phyloP scores from a whole-genome alignment of 345 rosid genomes.

The Bretschneidera sinensis region DNA sequence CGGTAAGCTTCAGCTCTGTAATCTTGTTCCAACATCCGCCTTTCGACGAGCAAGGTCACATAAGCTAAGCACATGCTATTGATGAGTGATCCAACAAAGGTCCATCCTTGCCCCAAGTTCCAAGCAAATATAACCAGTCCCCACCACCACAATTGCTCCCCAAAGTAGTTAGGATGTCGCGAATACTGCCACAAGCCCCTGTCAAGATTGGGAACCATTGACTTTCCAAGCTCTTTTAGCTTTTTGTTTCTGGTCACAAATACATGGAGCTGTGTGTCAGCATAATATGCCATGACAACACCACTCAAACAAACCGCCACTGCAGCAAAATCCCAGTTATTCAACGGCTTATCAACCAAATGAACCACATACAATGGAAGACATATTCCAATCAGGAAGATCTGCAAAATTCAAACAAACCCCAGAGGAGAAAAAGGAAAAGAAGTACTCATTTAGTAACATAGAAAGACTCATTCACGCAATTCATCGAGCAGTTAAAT shows the following conservation, averaged over 20 bases:
- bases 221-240: constrained; percentile 72
- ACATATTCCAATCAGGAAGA: constrained; percentile 73
- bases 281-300: constrained; percentile 59
- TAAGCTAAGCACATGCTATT: constrained; percentile 76
- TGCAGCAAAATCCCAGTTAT: constrained; percentile 62
- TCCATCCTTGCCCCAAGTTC: constrained; percentile 82
- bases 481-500: constrained; percentile 33
- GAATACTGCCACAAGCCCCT: constrained; percentile 77
- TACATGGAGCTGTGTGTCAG: constrained; percentile 81
- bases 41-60: constrained; percentile 78
- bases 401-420: constrained; percentile 42
- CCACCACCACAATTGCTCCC: constrained; percentile 99
- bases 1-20: constrained; percentile 86
- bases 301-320: constrained; percentile 55
- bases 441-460: not conserved
- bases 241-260: constrained; percentile 60
- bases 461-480: constrained; percentile 26
- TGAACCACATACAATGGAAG: constrained; percentile 68
- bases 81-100: constrained; percentile 56
- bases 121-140: constrained; percentile 78
- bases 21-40: constrained; percentile 67
- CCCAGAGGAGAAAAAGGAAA: not conserved
- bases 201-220: constrained; percentile 62
- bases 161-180: constrained; percentile 93
- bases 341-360: constrained; percentile 55